Evolutionary conservation across 345 rosid genomes (phyloP), one percentile per base, ranked within the genome.

Genomic region (Hibiscus syriacus): DNA sequence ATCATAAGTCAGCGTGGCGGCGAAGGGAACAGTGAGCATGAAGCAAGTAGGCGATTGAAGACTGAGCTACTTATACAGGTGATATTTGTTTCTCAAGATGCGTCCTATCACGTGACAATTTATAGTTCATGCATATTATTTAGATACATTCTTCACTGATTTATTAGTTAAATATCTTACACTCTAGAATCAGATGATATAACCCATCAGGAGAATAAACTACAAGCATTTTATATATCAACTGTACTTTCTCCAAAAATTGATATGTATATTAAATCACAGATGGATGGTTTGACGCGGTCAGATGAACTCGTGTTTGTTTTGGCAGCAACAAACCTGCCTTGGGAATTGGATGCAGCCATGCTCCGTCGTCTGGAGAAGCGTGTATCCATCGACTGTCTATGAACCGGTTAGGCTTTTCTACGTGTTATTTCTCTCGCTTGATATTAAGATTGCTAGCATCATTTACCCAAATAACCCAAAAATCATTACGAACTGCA

Each of bases 21-120:
- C 62, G 96, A 86, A 85, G 99, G 86, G 36, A 82, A 83, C 17
- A 90, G 96, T 80, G 99, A 94, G 78, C 99, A 94, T 76, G 99
- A 94, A 84, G 97, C 99, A 56, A 94, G 99, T 70, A 84, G 99
- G 78, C 96, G 99, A 64, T 80, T 94, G 85, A 94, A 94, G 77
- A 94, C 99, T 1, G 99, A 94, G 80, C 89, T 94, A n/a, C 97
- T 94, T 64, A 85, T 94, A 71, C 99, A 94, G 92, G 99, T 89
- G 73, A 72, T 69, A 67, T 76, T 71, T 70, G 45, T 71, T 50
- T 17, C 39, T 41, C n/a, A 5, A 38, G 27, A 48, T 25, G 55
- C 29, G 55, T 14, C n/a, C n/a, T 29, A 29, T 1, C 50, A 46
- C 2, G 20, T 0, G n/a, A 43, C n/a, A 29, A 13, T n/a, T n/a